These are phyloP conservation scores for Leccinellum luteum DNA, from an alignment of 768 basidiomycete species.

Conservation along the genomic window DNA sequence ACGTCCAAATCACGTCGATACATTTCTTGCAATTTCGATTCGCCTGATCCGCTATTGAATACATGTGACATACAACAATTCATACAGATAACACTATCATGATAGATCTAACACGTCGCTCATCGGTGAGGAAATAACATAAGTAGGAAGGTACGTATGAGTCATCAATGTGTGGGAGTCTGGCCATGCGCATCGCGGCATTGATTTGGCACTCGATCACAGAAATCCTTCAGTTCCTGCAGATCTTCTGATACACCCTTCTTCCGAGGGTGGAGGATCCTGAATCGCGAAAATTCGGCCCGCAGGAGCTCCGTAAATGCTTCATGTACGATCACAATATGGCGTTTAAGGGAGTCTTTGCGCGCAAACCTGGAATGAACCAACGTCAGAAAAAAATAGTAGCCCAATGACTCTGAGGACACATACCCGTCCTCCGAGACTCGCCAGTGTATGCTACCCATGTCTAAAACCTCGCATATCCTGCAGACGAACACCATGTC, in stretches of 20 bases:
- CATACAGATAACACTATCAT: too few relatives aligned
- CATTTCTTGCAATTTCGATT: too few relatives aligned
- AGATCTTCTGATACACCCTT: not conserved
- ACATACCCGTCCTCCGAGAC: too few relatives aligned
- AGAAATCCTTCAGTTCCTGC: not conserved
- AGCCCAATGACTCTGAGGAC: not conserved
- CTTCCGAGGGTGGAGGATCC: not conserved
- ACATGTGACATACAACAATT: too few relatives aligned
- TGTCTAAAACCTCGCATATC: not conserved
- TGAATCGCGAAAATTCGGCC: not conserved
- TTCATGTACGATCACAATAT: not conserved
- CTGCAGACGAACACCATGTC: not conserved
- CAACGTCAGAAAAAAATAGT: not conserved
- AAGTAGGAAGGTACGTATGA: not conserved
- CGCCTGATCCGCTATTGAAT: too few relatives aligned
- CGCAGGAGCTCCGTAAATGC: not conserved
- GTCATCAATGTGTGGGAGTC: too few relatives aligned
- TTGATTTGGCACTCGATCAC: not conserved
- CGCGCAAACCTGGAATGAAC: constrained; percentile 1
- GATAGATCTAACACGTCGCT: too few relatives aligned
- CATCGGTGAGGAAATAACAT: too few relatives aligned
- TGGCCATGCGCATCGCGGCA: not conserved
- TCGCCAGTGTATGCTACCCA: not conserved
- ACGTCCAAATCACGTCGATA: too few relatives aligned
- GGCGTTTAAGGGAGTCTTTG: constrained; percentile 12